A percentile compares a stretch with the other conserved stretches of the same genome.
These are phyloP conservation scores for Exophiala spinifera DNA, from an alignment of 2,329 filamentous ascomycete genomes.

Conservation along the genomic window DNA sequence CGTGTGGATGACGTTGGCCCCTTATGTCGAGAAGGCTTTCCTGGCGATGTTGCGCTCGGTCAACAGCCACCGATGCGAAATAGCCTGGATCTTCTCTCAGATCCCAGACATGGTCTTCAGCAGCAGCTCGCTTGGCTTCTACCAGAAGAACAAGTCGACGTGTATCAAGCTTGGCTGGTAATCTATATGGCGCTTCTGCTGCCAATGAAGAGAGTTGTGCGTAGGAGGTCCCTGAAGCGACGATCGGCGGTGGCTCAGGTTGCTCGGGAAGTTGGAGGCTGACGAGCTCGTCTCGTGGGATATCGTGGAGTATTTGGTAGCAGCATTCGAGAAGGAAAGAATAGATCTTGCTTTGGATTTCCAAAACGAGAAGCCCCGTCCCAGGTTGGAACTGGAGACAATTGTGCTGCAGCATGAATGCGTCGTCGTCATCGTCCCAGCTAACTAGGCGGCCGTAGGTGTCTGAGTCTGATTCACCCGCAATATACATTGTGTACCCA, in stretches of 20 bases:
- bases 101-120: slow-evolving; percentile 54
- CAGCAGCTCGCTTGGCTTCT: slow-evolving; percentile 39
- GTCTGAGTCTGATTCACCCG: slow-evolving; percentile 31
- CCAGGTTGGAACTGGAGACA: slow-evolving; percentile 44
- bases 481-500: slow-evolving; percentile 37
- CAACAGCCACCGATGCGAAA: slow-evolving; percentile 47
- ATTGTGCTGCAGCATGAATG: slow-evolving; percentile 39
- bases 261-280: slow-evolving; percentile 35
- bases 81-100: slow-evolving; percentile 60
- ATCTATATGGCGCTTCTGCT: slow-evolving; percentile 53
- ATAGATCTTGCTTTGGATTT: slow-evolving; percentile 50
- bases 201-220: slow-evolving; percentile 42
- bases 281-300: slow-evolving; percentile 34
- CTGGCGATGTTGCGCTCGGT: slow-evolving; percentile 47
- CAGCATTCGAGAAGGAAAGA: slow-evolving; percentile 51
- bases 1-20: slow-evolving; percentile 30
- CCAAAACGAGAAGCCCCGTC: slow-evolving; percentile 50
- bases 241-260: slow-evolving; percentile 38
- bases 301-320: slow-evolving; percentile 52
- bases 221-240: slow-evolving; percentile 33
- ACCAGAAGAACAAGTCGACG: slow-evolving; percentile 45
- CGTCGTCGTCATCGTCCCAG: slow-evolving; percentile 1
- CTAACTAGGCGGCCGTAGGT: slow-evolving; percentile 39
- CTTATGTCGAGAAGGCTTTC: slow-evolving; percentile 44
- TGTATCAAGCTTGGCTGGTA: slow-evolving; percentile 49